phyloP scores from a whole-genome alignment of 371 early-diverging fungal genomes.

The Zychaea mexicana region DNA sequence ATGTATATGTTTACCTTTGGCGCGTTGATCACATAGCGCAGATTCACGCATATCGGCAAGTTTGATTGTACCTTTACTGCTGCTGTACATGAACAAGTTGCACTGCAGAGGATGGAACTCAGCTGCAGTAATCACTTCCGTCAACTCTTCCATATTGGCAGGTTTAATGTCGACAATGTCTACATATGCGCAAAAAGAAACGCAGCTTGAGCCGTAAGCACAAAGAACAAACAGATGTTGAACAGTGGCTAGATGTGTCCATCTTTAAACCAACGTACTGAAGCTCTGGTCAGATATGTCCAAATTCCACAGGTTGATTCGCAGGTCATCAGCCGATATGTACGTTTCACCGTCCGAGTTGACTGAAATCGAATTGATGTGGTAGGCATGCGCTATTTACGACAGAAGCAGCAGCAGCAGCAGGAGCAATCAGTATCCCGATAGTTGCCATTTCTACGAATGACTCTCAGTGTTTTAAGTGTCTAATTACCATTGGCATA shows the following conservation, averaged over 20 bases:
- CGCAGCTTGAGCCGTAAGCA: not conserved
- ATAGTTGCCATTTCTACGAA: conserved; percentile 40
- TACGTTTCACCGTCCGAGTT: conserved; percentile 92
- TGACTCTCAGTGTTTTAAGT: conserved; percentile 21
- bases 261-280: conserved; percentile 31
- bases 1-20: conserved; percentile 54
- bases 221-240: not conserved
- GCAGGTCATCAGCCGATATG: conserved; percentile 91
- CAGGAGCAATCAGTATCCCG: not conserved
- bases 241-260: no score
- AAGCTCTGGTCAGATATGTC: conserved; percentile 89
- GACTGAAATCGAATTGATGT: conserved; percentile 94
- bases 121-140: conserved; percentile 96
- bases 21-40: conserved; percentile 84
- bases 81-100: conserved; percentile 91
- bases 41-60: conserved; percentile 89
- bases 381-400: conserved; percentile 84
- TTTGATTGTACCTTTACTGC: conserved; percentile 90
- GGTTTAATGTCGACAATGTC: conserved; percentile 97
- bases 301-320: conserved; percentile 94
- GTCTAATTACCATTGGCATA: conserved; percentile 68
- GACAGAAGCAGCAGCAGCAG: conserved; percentile 55
- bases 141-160: conserved; percentile 92
- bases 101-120: conserved; percentile 91
- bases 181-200: conserved; percentile 38